A percentile compares a stretch with the other conserved stretches of the same genome.
Evolutionary conservation across 768 basidiomycete species (phyloP).

Genomic region (Podaxis sp.): DNA sequence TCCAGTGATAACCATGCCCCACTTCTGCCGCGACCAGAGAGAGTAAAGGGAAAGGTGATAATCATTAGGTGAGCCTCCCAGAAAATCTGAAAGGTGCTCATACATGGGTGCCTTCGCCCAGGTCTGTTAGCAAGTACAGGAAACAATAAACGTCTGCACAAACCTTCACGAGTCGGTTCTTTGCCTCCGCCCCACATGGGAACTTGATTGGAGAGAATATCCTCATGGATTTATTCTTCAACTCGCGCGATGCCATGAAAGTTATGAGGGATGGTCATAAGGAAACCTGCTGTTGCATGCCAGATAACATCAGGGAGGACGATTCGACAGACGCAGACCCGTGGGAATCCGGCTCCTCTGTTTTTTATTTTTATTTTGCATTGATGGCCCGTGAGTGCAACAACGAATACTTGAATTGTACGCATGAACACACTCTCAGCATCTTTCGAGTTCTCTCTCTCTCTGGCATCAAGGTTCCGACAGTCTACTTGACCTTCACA

Average conservation of each 20-base stretch:
- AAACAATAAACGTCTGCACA: conserved; percentile 1
- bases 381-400: too few species aligned
- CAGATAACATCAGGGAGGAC: background rate
- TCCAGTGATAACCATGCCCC: conserved; percentile 90
- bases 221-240: background rate
- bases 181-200: conserved; percentile 41
- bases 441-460: too few species aligned
- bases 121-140: background rate
- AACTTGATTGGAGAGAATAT: conserved; percentile 21
- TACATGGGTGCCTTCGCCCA: conserved; percentile 78
- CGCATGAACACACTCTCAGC: too few species aligned
- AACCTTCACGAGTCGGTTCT: conserved; percentile 59
- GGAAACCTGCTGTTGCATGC: background rate
- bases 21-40: conserved; percentile 71
- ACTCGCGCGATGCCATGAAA: background rate
- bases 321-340: background rate
- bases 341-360: background rate
- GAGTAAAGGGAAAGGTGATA: conserved; percentile 67
- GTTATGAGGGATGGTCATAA: background rate
- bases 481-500: too few species aligned
- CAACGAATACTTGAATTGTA: too few species aligned
- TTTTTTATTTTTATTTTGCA: too few species aligned
- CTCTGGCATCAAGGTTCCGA: too few species aligned
- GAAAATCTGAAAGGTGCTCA: conserved; percentile 69
- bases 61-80: conserved; percentile 72